Percentiles rank a stretch among this genome's conserved stretches.
These are phyloP conservation scores for Echria macrotheca DNA, from an alignment of 495 filamentous ascomycete species.

Conservation along the genomic window DNA sequence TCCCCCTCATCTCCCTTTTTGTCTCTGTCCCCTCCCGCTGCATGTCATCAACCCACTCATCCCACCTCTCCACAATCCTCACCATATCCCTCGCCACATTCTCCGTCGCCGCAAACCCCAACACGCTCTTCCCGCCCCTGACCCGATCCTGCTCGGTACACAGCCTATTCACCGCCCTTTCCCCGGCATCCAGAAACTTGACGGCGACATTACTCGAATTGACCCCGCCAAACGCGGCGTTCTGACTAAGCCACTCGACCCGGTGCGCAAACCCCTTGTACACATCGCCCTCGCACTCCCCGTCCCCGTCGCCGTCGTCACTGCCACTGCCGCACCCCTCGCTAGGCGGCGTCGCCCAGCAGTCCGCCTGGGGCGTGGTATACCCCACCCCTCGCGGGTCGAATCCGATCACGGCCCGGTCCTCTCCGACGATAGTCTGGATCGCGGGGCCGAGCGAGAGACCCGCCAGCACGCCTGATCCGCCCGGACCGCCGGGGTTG, in stretches of 20 bases:
- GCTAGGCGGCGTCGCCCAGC: slow-evolving; percentile 23
- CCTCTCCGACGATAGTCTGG: slow-evolving; percentile 33
- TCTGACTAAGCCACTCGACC: slow-evolving; percentile 13
- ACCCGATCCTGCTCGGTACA: slow-evolving; percentile 30
- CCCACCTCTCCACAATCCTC: slow-evolving; percentile 38
- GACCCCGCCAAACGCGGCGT: slow-evolving; percentile 23
- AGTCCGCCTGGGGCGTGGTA: slow-evolving; percentile 33
- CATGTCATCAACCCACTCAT: slow-evolving; percentile 22
- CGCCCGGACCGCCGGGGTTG: slow-evolving; percentile 45
- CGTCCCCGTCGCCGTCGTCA: not conserved
- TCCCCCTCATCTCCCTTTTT: slow-evolving; percentile 28
- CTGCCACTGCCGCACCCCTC: not conserved
- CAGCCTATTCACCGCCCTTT: slow-evolving; percentile 27
- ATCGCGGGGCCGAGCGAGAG: slow-evolving; percentile 24
- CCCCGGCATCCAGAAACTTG: slow-evolving; percentile 23
- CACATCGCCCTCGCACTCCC: slow-evolving; percentile 9
- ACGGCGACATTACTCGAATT: slow-evolving; percentile 35
- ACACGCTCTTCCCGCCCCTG: slow-evolving; percentile 19
- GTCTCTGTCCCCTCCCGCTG: not conserved
- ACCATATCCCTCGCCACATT: slow-evolving; percentile 35
- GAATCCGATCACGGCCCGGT: slow-evolving; percentile 40
- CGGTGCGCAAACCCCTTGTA: slow-evolving; percentile 7
- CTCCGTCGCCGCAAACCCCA: slow-evolving; percentile 26
- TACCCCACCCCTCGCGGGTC: slow-evolving; percentile 41
- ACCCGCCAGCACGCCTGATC: slow-evolving; percentile 27